A percentile compares a stretch with the other conserved stretches of the same genome.
Conservation (phyloP, 73 alveolate species). For the Paramecium pentaurelia region DNA sequence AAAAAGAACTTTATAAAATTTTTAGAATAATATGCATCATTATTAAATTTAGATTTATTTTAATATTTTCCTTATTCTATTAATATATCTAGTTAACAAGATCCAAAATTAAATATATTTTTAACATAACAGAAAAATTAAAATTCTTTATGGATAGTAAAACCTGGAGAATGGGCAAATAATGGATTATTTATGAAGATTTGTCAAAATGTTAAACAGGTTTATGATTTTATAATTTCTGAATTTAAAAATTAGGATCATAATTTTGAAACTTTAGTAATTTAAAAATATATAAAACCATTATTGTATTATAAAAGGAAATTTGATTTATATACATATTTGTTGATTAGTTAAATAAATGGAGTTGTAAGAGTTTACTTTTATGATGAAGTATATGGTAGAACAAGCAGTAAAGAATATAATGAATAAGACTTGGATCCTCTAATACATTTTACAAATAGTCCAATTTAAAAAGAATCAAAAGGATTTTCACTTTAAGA, state of each 20-base stretch:
- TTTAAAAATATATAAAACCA: slow-evolving; percentile 9
- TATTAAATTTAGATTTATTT: neutral
- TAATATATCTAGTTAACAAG: neutral
- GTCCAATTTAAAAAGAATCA: neutral
- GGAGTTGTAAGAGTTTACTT: slow-evolving; percentile 43
- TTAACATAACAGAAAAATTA: neutral
- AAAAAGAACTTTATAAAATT: neutral
- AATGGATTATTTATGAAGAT: neutral
- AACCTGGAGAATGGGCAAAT: neutral
- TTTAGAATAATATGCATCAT: neutral
- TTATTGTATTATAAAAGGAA: slow-evolving; percentile 41
- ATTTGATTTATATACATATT: slow-evolving; percentile 59
- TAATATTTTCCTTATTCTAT: neutral
- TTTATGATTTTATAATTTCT: neutral
- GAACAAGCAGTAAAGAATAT: slow-evolving; percentile 55
- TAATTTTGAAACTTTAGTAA: neutral
- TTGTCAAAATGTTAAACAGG: neutral
- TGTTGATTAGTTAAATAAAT: slow-evolving; percentile 38
- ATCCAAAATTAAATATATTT: neutral
- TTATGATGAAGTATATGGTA: slow-evolving; percentile 55
- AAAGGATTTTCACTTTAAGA: neutral
- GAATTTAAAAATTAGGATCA: neutral
- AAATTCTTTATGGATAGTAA: neutral
- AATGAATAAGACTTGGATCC: neutral
- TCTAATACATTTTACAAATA: slow-evolving; percentile 36